Evolutionary conservation across 306 rosid genomes (phyloP), one percentile per base, ranked within the genome.

Genomic region (Corylus americana): DNA sequence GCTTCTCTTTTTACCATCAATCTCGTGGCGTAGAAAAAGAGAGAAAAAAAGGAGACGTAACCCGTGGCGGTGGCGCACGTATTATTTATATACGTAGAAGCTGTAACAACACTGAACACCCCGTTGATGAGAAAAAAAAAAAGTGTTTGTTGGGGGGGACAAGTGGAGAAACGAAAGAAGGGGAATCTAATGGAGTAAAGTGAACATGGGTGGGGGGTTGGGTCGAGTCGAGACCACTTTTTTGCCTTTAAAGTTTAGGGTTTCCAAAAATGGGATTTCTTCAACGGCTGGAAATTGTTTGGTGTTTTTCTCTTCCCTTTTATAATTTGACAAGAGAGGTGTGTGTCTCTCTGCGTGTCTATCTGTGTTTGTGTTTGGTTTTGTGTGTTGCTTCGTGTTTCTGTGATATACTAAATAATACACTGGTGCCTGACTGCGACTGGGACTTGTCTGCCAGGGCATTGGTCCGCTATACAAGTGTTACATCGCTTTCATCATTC

Each of bases 401-500:
- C 74, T 71, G 71, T 67, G 74, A 37, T 77, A 47, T 77, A 73
- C 66, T 64, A 62, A 42, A 42, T 5, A 42, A 50, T 58, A 44
- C 22, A 35, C n/a, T 18, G 11, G 67, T 42, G 83, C 86, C 54
- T 62, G 80, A 87, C 71, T 77, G 64, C 42, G 93, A 90, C 74
- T 86, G 70, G 80, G 84, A 84, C 86, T 78, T 73, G 80, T 61
- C 70, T 31, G 77, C 68, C 57, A 70, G 61, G 51, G 74, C 59
- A 70, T 74, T 80, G 78, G 87, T 79, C 50, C 81, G 69, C 61
- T 31, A 2, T 62, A 57, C 63, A 68, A 42, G 42, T 81, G 92
- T 81, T 79, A 67, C 81, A 88, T 91, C 90, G 79, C 89, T 91
- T 83, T 89, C 93, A 84, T 73, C 76, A 71, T 84, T 89, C 87